Base-by-base conservation (phyloP, 2,329 filamentous ascomycete species). In the Dactylellina drechsleri region DNA sequence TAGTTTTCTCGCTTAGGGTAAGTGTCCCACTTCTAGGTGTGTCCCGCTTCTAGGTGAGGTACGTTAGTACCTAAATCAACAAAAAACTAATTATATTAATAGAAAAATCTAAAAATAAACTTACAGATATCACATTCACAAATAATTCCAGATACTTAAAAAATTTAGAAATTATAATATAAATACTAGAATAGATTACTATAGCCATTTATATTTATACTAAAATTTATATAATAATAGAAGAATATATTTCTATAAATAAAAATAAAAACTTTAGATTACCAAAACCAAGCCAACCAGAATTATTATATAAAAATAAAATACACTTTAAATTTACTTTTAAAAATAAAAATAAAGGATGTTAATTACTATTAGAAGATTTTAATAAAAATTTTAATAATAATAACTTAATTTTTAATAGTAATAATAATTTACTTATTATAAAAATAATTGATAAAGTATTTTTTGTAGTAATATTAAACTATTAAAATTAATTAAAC, bases 151-250 rank as follows among this genome's bases (percentile, higher is more conserved):
- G 8, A 47, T 50, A 41, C n/a, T 47, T 45, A 49, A 26, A 28
- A 61, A 31, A 41, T 43, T 43, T 18, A 59, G 4, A 59, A 43
- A 7, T 43, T 40, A 20, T 41, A 43, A 41, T 43, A 43, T 43
- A 36, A 8, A 16, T 23, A 59, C 20, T 41, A 41, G 2, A 45
- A 26, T 43, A 43, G 20, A 59, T 59, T n/a, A 59, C 45, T 2
- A 36, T 36, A 36, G 6, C 6, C 6, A 12, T n/a, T n/a, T n/a
- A n/a, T 47, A 47, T 47, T 47, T 47, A 47, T 47, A n/a, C 13
- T 47, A 12, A 47, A n/a, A 47, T 10, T 47, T 6, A 47, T 6
- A 12, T 2, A n/a, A 1, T 47, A 2, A 47, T n/a, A n/a, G 13
- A 47, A n/a, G 43, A 47, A 47, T 2, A 47, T 47, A 45, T 45